These are phyloP conservation scores for Trebouxia sp. DNA, from an alignment of 139 green algal species.

Conservation along the genomic window DNA sequence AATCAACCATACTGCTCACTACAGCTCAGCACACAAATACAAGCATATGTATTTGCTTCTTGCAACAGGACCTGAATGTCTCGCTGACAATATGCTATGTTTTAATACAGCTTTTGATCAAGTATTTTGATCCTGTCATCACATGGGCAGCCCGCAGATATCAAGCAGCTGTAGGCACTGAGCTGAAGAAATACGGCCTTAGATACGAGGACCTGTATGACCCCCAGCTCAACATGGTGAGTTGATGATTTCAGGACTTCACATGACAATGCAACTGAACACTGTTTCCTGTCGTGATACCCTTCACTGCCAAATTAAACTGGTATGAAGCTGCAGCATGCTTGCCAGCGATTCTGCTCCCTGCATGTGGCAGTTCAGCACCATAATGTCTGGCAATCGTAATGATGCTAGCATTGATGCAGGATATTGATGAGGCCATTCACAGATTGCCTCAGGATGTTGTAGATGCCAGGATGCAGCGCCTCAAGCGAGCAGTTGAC, in stretches of 20 bases:
- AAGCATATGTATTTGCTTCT: too few species aligned
- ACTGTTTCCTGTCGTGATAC: not conserved
- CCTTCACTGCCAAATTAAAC: not conserved
- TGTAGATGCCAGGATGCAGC: conserved; percentile 85
- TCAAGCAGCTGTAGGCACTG: conserved; percentile 65
- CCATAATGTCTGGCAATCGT: not conserved
- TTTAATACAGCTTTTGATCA: conserved; percentile 36
- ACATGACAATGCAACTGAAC: not conserved
- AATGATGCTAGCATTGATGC: not conserved
- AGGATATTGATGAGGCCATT: conserved; percentile 94
- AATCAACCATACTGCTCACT: too few species aligned
- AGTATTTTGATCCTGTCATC: conserved; percentile 64
- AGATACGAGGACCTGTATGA: conserved; percentile 97
- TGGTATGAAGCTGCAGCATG: too few species aligned
- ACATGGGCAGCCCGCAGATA: conserved; percentile 61
- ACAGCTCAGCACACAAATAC: too few species aligned
- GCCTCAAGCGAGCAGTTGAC: conserved; percentile 93
- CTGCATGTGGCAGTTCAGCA: not conserved
- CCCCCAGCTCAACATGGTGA: conserved; percentile 79
- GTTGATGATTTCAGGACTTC: not conserved
- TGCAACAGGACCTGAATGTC: too few species aligned
- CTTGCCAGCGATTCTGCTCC: not conserved
- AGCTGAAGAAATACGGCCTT: conserved; percentile 88
- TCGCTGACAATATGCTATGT: not conserved
- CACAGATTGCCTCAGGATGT: conserved; percentile 87